Evolutionary conservation across 257 asterid species (phyloP).

Genomic region (Solanum sitiens): DNA sequence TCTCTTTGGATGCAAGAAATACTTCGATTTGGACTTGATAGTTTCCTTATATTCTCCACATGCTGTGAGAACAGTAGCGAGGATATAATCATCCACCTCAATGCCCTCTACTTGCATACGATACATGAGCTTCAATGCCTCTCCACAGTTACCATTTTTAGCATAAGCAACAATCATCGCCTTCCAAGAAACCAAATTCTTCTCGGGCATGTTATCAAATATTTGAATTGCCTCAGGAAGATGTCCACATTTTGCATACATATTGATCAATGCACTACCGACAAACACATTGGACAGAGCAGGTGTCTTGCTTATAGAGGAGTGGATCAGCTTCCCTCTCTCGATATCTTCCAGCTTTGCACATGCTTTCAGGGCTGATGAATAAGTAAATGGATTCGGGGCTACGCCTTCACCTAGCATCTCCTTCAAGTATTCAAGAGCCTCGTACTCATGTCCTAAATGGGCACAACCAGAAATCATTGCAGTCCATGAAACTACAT

Average conservation of each 20-base stretch:
- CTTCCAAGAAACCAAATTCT: slow-evolving; percentile 66
- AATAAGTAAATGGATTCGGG: slow-evolving; percentile 76
- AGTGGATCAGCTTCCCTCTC: slow-evolving; percentile 64
- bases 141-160: slow-evolving; percentile 55
- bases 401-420: slow-evolving; percentile 82
- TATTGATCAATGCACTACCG: slow-evolving; percentile 83
- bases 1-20: slow-evolving; percentile 15
- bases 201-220: slow-evolving; percentile 73
- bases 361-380: slow-evolving; percentile 87
- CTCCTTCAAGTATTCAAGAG: slow-evolving; percentile 68
- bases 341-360: slow-evolving; percentile 53
- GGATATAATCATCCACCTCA: slow-evolving; percentile 54
- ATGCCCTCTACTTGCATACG: slow-evolving; percentile 72
- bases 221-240: slow-evolving; percentile 69
- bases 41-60: slow-evolving; percentile 57
- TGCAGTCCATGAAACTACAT: slow-evolving; percentile 92
- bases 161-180: slow-evolving; percentile 76
- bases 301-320: slow-evolving; percentile 59
- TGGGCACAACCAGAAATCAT: slow-evolving; percentile 80
- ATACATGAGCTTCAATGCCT: slow-evolving; percentile 76
- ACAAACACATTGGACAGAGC: slow-evolving; percentile 60
- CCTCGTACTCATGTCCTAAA: slow-evolving; percentile 70
- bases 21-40: slow-evolving; percentile 15
- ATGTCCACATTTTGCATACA: slow-evolving; percentile 83
- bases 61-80: slow-evolving; percentile 54